phyloP scores from a whole-genome alignment of 2,329 filamentous ascomycete genomes.

The Fusarium burgessii region DNA sequence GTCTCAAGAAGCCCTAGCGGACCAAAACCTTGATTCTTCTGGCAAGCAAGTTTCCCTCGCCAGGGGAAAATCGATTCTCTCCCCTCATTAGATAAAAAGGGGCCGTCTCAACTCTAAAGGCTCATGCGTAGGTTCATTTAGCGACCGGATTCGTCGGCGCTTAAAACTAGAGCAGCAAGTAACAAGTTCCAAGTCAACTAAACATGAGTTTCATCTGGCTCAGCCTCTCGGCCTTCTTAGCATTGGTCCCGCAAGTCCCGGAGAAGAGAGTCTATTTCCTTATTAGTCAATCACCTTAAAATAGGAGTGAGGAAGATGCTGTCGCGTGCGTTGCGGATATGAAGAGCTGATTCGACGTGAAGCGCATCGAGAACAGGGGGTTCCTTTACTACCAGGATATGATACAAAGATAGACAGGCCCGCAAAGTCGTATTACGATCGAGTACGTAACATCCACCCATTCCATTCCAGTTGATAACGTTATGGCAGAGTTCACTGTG shows the following conservation, averaged over 20 bases:
- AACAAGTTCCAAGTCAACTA: not conserved
- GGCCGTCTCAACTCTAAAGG: conserved; percentile 28
- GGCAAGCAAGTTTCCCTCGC: conserved; percentile 8
- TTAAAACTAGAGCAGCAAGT: conserved; percentile 7
- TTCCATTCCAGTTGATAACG: conserved; percentile 1
- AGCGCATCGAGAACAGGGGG: conserved; percentile 23
- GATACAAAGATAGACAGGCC: conserved; percentile 9
- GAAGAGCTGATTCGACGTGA: conserved; percentile 30
- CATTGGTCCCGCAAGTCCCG: conserved; percentile 10
- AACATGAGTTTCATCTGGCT: conserved; percentile 33
- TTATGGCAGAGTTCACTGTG: not conserved
- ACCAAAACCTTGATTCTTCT: conserved; percentile 6
- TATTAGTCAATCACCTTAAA: conserved; percentile 9
- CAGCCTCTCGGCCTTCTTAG: conserved; percentile 36
- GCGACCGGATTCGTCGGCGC: conserved; percentile 40
- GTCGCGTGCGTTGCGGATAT: conserved; percentile 31
- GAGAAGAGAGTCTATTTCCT: conserved; percentile 4
- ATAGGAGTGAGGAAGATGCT: conserved; percentile 12
- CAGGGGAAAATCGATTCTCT: conserved; percentile 8
- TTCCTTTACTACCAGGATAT: conserved; percentile 4
- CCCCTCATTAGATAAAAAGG: conserved; percentile 2
- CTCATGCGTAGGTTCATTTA: conserved; percentile 13
- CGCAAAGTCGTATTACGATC: conserved; percentile 16
- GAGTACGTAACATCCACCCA: conserved; percentile 18
- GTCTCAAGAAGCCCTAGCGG: conserved; percentile 9